Evolutionary conservation across 169 alveolate species (phyloP).

Genomic region (Plasmodium gonderi): DNA sequence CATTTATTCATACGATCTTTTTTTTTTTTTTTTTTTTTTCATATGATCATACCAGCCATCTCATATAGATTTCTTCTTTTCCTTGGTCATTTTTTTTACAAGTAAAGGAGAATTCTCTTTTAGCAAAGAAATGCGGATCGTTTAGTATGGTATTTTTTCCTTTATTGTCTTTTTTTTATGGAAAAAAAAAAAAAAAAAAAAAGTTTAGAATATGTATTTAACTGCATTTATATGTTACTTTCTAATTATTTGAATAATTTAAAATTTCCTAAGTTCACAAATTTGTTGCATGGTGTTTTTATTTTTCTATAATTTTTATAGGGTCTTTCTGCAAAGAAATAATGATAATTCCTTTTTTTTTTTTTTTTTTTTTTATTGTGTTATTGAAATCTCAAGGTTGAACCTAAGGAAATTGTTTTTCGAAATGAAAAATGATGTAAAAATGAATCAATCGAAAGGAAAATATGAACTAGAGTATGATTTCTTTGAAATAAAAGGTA

Average conservation of each 20-base stretch:
- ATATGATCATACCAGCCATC: slow-evolving; percentile 55
- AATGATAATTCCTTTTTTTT: not conserved
- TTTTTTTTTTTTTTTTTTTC: not conserved
- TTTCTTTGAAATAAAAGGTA: not conserved
- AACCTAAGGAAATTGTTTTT: not conserved
- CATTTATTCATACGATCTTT: not conserved
- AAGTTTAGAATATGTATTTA: not conserved
- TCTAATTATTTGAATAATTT: not conserved
- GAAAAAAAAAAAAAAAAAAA: not conserved
- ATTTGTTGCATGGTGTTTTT: not conserved
- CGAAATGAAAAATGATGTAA: not conserved
- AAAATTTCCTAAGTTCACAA: not conserved
- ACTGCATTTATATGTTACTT: not conserved
- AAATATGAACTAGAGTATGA: not conserved
- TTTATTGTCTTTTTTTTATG: slow-evolving; percentile 20
- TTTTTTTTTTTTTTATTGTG: not conserved
- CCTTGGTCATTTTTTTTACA: slow-evolving; percentile 68
- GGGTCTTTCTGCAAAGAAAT: not conserved
- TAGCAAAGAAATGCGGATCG: slow-evolving; percentile 60
- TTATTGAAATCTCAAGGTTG: not conserved
- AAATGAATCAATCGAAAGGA: not conserved
- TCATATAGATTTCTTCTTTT: slow-evolving; percentile 58
- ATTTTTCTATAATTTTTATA: not conserved
- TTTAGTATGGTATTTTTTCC: slow-evolving; percentile 34
- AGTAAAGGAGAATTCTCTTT: slow-evolving; percentile 70